These are phyloP conservation scores for Neurospora crassa DNA, from an alignment of 2,329 filamentous ascomycete species.

Conservation along the genomic window DNA sequence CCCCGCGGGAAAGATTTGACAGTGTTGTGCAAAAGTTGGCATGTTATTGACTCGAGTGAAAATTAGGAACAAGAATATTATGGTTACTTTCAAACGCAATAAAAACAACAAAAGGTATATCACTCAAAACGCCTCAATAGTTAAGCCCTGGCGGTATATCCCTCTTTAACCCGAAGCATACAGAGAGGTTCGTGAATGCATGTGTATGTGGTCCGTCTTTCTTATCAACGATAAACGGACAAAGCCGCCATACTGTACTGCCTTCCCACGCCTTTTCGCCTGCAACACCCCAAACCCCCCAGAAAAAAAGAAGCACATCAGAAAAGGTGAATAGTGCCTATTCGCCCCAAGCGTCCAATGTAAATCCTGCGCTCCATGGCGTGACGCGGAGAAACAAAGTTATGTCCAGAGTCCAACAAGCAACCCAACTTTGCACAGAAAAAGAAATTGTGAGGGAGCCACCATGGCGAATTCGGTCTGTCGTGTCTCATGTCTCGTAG, in stretches of 20 bases:
- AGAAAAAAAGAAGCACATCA: neutral
- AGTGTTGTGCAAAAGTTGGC: slow-evolving; percentile 8
- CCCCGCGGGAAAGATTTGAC: neutral
- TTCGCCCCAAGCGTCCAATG: neutral
- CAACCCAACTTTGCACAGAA: slow-evolving; percentile 15
- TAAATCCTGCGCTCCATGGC: neutral
- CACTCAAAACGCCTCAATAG: neutral
- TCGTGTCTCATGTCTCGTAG: slow-evolving; percentile 3
- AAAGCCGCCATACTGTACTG: neutral
- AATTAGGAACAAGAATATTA: slow-evolving; percentile 1
- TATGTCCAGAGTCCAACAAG: slow-evolving; percentile 9
- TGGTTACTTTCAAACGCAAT: neutral
- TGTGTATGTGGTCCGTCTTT: neutral
- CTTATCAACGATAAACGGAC: neutral
- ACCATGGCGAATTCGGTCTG: neutral
- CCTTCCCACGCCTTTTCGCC: neutral
- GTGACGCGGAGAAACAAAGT: slow-evolving; percentile 1
- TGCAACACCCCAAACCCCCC: neutral
- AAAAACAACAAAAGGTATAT: neutral
- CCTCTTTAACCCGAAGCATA: neutral
- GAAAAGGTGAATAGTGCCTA: neutral
- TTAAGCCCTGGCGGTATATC: neutral
- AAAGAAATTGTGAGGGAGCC: slow-evolving; percentile 4
- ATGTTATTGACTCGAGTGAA: slow-evolving; percentile 4
- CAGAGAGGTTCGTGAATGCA: neutral